phyloP scores from a whole-genome alignment of 108 stramenopile species.

The Pseudonitzschia multiseries region DNA sequence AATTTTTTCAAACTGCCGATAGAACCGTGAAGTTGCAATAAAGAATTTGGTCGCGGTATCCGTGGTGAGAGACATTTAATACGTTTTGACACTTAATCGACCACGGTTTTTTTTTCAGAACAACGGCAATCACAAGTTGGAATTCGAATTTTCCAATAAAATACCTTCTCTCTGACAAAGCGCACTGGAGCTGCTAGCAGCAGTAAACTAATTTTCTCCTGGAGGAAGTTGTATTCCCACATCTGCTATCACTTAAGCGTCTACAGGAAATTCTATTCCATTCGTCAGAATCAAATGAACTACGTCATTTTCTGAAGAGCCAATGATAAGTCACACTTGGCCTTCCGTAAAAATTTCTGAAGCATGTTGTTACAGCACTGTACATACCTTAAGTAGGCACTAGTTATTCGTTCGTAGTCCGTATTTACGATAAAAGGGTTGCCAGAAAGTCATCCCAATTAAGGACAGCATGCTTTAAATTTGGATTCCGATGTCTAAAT shows the following conservation, averaged over 20 bases:
- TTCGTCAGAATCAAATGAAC: neutral
- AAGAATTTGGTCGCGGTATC: neutral
- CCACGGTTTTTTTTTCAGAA: neutral
- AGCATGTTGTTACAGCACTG: no score
- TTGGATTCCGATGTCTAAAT: no score
- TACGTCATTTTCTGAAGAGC: neutral
- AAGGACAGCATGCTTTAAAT: no score
- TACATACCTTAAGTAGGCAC: no score
- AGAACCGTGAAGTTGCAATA: neutral
- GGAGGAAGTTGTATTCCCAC: neutral
- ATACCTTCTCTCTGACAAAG: constrained; percentile 3
- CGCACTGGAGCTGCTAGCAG: neutral
- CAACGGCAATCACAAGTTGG: neutral
- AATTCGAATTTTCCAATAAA: neutral
- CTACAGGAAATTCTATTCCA: neutral
- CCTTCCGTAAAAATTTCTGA: no score
- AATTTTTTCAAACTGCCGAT: neutral
- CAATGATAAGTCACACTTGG: no score
- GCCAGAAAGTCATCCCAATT: no score
- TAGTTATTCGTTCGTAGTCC: no score
- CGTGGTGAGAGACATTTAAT: neutral
- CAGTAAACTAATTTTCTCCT: neutral
- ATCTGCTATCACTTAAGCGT: neutral
- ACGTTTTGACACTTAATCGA: neutral
- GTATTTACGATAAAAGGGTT: no score